phyloP scores from a whole-genome alignment of 306 rosid genomes.

The Gastrolobium villosum region DNA sequence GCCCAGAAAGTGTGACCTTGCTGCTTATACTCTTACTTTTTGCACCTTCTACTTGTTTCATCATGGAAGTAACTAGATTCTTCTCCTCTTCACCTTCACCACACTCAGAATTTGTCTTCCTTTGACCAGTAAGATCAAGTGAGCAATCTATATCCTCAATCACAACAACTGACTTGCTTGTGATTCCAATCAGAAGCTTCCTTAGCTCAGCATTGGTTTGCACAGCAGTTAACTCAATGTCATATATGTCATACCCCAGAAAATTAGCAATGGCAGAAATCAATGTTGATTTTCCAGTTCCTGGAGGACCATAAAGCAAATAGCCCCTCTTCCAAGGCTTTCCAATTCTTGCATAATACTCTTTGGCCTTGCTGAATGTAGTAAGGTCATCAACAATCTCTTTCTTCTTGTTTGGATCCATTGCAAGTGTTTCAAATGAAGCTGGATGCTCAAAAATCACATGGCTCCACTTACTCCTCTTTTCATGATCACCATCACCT shows the following conservation, averaged over 20 bases:
- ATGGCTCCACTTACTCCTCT: constrained; percentile 49
- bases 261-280: constrained; percentile 79
- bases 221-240: constrained; percentile 67
- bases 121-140: constrained; percentile 61
- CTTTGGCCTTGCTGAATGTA: constrained; percentile 57
- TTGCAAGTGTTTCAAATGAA: constrained; percentile 55
- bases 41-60: constrained; percentile 10
- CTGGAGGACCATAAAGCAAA: constrained; percentile 78
- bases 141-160: constrained; percentile 81
- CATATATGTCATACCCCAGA: constrained; percentile 66
- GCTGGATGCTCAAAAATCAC: constrained; percentile 66
- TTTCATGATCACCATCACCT: background rate
- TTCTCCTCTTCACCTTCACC: constrained; percentile 45
- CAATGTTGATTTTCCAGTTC: constrained; percentile 79
- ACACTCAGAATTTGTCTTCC: constrained; percentile 45
- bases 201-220: constrained; percentile 63
- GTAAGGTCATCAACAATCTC: constrained; percentile 55
- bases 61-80: constrained; percentile 2
- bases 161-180: constrained; percentile 66
- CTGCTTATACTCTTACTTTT: constrained; percentile 44
- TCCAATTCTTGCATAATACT: constrained; percentile 60
- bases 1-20: constrained; percentile 73
- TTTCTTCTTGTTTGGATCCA: constrained; percentile 57
- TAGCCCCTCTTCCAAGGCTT: constrained; percentile 83
- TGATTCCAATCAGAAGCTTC: constrained; percentile 61